Percentiles rank a stretch among this genome's conserved stretches.
Evolutionary conservation across 345 rosid species (phyloP).

Genomic region (Eucalyptus lansdowneana): DNA sequence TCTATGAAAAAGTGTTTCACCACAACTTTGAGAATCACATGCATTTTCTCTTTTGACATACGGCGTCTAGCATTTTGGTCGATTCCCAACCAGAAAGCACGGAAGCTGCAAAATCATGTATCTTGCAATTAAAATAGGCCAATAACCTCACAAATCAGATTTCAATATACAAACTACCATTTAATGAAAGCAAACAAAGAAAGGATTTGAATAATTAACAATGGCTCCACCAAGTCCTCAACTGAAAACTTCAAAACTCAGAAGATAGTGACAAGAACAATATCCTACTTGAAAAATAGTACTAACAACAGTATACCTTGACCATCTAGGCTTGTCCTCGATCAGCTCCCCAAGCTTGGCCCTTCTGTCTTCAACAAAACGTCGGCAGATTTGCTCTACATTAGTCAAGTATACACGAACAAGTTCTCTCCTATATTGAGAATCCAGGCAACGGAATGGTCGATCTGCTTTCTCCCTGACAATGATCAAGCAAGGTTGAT

Average conservation of each 20-base stretch:
- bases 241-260: neutral
- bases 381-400: slow-evolving; percentile 80
- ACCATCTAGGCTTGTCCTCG: slow-evolving; percentile 80
- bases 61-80: slow-evolving; percentile 55
- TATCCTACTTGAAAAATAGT: neutral
- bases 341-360: slow-evolving; percentile 55
- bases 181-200: neutral
- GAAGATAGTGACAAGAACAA: neutral
- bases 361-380: slow-evolving; percentile 78
- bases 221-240: neutral
- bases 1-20: slow-evolving; percentile 86
- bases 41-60: slow-evolving; percentile 81
- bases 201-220: neutral
- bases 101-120: slow-evolving; percentile 42
- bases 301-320: slow-evolving; percentile 34
- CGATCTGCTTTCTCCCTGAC: slow-evolving; percentile 82
- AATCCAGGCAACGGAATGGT: slow-evolving; percentile 88
- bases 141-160: neutral
- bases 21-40: slow-evolving; percentile 67
- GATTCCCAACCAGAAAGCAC: slow-evolving; percentile 76
- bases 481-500: neutral
- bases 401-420: slow-evolving; percentile 80
- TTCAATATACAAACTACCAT: neutral
- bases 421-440: slow-evolving; percentile 84
- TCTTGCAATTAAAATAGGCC: neutral